Evolutionary conservation across 805 yeast species (phyloP), one percentile per base, ranked within the genome.

Genomic region (Candida endomychidarum): DNA sequence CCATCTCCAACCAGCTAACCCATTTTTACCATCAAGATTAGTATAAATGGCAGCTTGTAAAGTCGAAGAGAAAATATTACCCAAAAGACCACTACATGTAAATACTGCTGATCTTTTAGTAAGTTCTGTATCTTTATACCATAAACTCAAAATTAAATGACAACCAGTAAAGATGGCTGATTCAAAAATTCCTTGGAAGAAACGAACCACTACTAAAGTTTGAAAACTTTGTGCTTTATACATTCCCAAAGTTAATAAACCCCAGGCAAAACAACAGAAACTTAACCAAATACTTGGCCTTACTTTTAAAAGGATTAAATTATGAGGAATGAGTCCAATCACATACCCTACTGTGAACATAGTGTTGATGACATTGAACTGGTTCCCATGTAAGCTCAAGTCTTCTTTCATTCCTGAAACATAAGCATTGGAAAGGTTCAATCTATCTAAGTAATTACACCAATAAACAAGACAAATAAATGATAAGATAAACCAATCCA

Each of bases 381-480:
- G 71, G 42, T 74, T 58, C 9, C 80, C 79, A 28, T 52, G 29
- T 66, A 78, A 62, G 3, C 60, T 48, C 41, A 77, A 49, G 38
- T 74, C 84, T 41, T 77, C 78, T 48, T 77, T 70, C 84, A 81
- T 77, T 8, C 86, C 86, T 8, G 79, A 70, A n/a, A 80, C 81
- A 52, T 80, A 81, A 2, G 86, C 85, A 32, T 53, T 54, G 12
- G 55, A 33, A 17, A 57, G 48, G 36, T 57, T 57, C n/a, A 50
- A 35, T 36, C 81, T 66, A 56, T 80, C 86, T 22, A 81, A 66
- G 53, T 78, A 80, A 48, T 80, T 80, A 42, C 60, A 65, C 68
- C 72, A 70, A 46, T 70, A 71, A 2, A 65, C 50, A 24, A 70
- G 55, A 46, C 72, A 64, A 4, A 57, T 59, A 43, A 68, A 72